Evolutionary conservation across 1,284 basidiomycete genomes (phyloP), one percentile per base, ranked within the genome.

Genomic region (Trichosporon faecale): DNA sequence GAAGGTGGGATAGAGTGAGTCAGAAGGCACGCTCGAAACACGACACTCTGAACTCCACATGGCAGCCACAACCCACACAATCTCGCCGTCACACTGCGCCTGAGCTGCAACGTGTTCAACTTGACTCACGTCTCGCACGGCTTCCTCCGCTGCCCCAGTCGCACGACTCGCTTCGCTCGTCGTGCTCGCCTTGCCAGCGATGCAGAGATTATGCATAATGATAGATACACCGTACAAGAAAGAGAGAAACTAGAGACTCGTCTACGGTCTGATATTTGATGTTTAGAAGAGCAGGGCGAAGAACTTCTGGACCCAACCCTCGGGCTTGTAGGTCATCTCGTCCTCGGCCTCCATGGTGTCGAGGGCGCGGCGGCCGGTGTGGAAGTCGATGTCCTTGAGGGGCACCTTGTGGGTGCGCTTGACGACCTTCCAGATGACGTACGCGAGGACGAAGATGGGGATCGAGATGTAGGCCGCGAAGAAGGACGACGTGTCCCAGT

Each of bases 381-480:
- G 79, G 74, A 90, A 89, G 83, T 90, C 89, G 85, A 90, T 89
- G 75, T 89, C 86, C 21, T 83, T 75, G 21, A 86, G 83, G 61
- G 80, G 84, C 83, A 88, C 86, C 64, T 86, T 75, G 65, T 85
- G 85, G 4, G 88, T 89, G 75, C 85, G 85, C 82, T 88, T 87
- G 78, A 78, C 74, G 68, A 86, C 63, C 85, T 90, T 88, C 86
- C 88, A 91, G 64, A 84, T 85, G 12, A 88, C 27, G 79, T 86
- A 90, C 27, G 88, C 81, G 31, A 86, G 70, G 85, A 89, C 55
- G 12, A 55, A 76, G 65, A 76, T 75, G 25, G 52, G 74, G 72
- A 75, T 55, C 74, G 79, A 79, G 76, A 84, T 79, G 72, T 88
- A 85, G 57, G 81, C 79, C 12, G 83, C 77, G 72, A 85, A 68